phyloP scores from a whole-genome alignment of 2,329 filamentous ascomycete species.

The Colletotrichum zoysiae region DNA sequence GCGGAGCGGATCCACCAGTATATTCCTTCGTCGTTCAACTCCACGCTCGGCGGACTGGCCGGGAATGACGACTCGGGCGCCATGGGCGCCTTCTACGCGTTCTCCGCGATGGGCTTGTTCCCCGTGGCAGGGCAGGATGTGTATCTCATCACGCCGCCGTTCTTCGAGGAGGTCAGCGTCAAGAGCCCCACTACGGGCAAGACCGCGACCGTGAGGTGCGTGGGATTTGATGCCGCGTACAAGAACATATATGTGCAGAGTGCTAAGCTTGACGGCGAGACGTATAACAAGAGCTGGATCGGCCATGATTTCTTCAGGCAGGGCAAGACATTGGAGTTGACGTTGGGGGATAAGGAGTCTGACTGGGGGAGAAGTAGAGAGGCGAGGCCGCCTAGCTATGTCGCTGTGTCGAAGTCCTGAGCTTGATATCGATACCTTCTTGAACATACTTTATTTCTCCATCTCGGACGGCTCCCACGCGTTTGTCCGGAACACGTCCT shows the following conservation, averaged over 20 bases:
- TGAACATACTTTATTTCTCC: not conserved
- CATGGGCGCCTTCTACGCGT: slow-evolving; percentile 70
- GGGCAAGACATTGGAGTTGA: slow-evolving; percentile 68
- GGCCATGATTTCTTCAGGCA: slow-evolving; percentile 70
- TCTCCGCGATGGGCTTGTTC: slow-evolving; percentile 69
- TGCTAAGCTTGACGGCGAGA: slow-evolving; percentile 65
- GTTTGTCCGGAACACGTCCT: not conserved
- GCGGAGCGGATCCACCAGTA: slow-evolving; percentile 67
- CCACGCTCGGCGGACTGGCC: slow-evolving; percentile 66
- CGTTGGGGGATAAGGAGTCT: slow-evolving; percentile 63
- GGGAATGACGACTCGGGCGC: slow-evolving; percentile 75
- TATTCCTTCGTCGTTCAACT: slow-evolving; percentile 72
- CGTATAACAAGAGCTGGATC: slow-evolving; percentile 71
- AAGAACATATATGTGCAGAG: slow-evolving; percentile 69
- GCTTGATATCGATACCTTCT: not conserved
- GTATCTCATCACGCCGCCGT: slow-evolving; percentile 73
- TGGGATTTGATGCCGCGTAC: slow-evolving; percentile 69
- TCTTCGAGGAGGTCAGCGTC: slow-evolving; percentile 68
- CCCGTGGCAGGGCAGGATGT: slow-evolving; percentile 72
- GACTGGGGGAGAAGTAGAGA: slow-evolving; percentile 63
- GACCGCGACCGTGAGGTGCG: slow-evolving; percentile 65
- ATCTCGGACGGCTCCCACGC: not conserved
- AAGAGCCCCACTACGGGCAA: slow-evolving; percentile 66
- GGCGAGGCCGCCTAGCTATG: slow-evolving; percentile 64
- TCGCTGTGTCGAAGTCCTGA: slow-evolving; percentile 18